Evolutionary conservation across 106 monocot genomes (phyloP).

Genomic region (Hemerocallis citrina): DNA sequence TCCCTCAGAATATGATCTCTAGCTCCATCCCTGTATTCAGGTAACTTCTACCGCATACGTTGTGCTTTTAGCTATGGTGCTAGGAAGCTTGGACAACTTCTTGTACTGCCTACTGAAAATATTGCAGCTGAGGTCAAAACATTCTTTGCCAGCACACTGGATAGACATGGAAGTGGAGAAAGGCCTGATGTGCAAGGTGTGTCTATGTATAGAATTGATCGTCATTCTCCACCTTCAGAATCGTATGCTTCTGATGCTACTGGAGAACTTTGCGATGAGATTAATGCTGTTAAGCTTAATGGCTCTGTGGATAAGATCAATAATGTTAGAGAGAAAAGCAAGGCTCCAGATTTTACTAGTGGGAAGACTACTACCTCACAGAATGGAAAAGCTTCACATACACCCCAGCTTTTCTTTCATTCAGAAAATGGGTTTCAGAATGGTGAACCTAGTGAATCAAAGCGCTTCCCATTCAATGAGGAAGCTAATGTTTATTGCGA

Average conservation of each 20-base stretch:
- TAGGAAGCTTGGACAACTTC: slow-evolving; percentile 58
- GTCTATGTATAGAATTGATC: neutral
- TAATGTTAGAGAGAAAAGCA: slow-evolving; percentile 7
- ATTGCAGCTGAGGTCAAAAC: slow-evolving; percentile 37
- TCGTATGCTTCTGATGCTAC: slow-evolving; percentile 4
- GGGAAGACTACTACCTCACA: slow-evolving; percentile 3
- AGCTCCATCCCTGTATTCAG: too few relatives aligned
- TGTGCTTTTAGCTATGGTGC: slow-evolving; percentile 87
- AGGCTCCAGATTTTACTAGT: slow-evolving; percentile 7
- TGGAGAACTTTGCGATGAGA: slow-evolving; percentile 13
- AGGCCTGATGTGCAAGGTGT: slow-evolving; percentile 39
- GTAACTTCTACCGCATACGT: slow-evolving; percentile 72
- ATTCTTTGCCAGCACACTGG: slow-evolving; percentile 76
- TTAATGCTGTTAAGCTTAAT: slow-evolving; percentile 12
- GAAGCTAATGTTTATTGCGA: neutral
- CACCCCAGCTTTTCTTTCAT: slow-evolving; percentile 8
- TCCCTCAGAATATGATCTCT: too few relatives aligned
- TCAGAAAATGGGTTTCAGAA: slow-evolving; percentile 5
- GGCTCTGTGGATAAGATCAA: slow-evolving; percentile 10
- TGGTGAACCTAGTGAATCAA: neutral
- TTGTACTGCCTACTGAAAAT: slow-evolving; percentile 32
- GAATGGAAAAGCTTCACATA: slow-evolving; percentile 13
- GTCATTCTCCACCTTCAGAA: neutral
- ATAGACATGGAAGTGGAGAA: slow-evolving; percentile 52
- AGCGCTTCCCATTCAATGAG: neutral